Base-by-base conservation (phyloP, 192 early-diverging fungal species). In the Coemansia sp. region DNA sequence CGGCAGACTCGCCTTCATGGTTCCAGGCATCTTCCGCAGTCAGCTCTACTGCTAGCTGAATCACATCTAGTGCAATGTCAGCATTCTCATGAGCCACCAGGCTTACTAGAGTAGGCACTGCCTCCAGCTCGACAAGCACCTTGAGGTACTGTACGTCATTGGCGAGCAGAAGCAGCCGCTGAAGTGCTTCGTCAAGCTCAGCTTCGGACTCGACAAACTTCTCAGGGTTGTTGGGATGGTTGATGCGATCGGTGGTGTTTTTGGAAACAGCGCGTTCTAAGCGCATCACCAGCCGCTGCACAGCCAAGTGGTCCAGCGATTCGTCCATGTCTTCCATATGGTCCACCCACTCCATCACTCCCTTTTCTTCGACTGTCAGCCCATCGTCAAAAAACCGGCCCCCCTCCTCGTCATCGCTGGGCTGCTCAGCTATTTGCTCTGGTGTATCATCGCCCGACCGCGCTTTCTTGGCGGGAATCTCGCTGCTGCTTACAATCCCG, bases 181-280 rank as follows among this genome's bases (percentile, higher is more conserved):
- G 89, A 41, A 96, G 85, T 33, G 90, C 90, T 59, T 94, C 91
- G 56, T 94, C 94, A 28, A 99, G 77, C 61, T 96, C 94, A 9
- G 91, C 86, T 68, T 99, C 96, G 21, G 94, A 96, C 51, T 96
- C 94, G 61, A 95, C 89, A 71, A 98, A 98, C 46, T 82, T 76
- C 58, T 50, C 39, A 3, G 78, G 77, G 26, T 38, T 41, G 20
- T 90, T 80, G 0, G 84, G 64, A 67, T 89, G 87, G 61, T 87
- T 86, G 12, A 91, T 82, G 36, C 96, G 88, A 60, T 90, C 80
- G 50, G 92, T 85, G 50, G 91, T 86, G 77, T 99, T 99, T 47
- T 86, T 92, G 50, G 80, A 86, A 64, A 96, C 84, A 0, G 87
- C 83, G 60, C 87, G 88, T 65, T 97, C 91, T 61, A 97, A 88